Evolutionary conservation across 2,329 filamentous ascomycete species (phyloP).

Genomic region (Harringtonia lauricola): DNA sequence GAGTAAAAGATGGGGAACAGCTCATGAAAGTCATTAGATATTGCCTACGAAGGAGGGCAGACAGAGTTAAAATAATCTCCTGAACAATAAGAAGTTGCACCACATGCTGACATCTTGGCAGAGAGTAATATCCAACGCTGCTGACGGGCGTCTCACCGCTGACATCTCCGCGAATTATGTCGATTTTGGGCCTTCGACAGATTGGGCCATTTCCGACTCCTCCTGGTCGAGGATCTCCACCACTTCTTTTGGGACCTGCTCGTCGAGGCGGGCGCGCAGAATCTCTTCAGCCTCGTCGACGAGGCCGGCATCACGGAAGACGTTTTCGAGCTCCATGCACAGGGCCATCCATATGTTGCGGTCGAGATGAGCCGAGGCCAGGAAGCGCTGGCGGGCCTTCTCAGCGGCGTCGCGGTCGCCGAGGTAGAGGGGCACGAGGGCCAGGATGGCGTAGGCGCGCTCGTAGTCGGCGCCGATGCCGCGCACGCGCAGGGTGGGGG

Average conservation of each 20-base stretch:
- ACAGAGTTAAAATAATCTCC: too few relatives aligned
- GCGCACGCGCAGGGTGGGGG: too few relatives aligned
- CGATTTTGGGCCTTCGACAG: too few relatives aligned
- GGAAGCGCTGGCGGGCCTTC: not conserved
- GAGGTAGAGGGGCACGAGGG: not conserved
- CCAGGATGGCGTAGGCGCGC: not conserved
- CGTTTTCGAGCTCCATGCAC: not conserved
- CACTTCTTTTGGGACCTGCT: not conserved
- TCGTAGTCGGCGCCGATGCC: not conserved
- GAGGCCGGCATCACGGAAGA: not conserved
- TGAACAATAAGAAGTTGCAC: too few relatives aligned
- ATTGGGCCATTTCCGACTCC: not conserved
- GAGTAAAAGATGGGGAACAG: too few relatives aligned
- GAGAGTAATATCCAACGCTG: too few relatives aligned
- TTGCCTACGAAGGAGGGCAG: too few relatives aligned
- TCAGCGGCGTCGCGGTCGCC: not conserved
- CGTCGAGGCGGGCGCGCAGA: not conserved
- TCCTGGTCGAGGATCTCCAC: not conserved
- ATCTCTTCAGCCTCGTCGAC: slow-evolving; percentile 42
- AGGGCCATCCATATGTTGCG: not conserved
- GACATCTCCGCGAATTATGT: too few relatives aligned
- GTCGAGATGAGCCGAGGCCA: not conserved
- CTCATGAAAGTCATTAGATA: too few relatives aligned
- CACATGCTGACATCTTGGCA: too few relatives aligned
- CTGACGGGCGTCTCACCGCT: too few relatives aligned